Evolutionary conservation across 306 rosid genomes (phyloP).

Genomic region (Fragaria nilgerrensis): DNA sequence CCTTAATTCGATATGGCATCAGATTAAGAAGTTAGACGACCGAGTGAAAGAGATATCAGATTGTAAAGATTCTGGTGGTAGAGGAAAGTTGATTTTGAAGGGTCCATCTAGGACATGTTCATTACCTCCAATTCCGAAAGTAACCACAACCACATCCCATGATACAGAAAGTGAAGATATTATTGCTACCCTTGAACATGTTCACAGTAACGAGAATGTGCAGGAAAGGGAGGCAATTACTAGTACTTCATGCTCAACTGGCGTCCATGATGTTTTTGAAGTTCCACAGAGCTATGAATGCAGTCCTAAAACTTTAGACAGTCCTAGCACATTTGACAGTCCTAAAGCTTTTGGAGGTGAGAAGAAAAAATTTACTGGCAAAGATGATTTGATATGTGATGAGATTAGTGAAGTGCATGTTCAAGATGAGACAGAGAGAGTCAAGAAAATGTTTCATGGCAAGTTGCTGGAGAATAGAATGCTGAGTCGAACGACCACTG

Average conservation of each 20-base stretch:
- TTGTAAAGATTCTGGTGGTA: constrained; percentile 40
- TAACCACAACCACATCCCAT: constrained; percentile 10
- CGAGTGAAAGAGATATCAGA: constrained; percentile 69
- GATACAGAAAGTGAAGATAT: constrained; percentile 24
- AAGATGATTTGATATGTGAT: constrained; percentile 40
- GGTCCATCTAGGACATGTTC: constrained; percentile 45
- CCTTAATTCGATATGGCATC: constrained; percentile 56
- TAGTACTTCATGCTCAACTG: constrained; percentile 33
- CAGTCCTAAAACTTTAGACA: constrained; percentile 27
- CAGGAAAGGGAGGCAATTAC: constrained; percentile 21
- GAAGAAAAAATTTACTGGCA: constrained; percentile 35
- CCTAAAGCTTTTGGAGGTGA: neutral
- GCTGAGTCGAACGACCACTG: constrained; percentile 24
- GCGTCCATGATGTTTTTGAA: constrained; percentile 74
- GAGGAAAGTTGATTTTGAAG: constrained; percentile 32
- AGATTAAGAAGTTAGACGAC: constrained; percentile 56
- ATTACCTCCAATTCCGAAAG: constrained; percentile 42
- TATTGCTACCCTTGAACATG: constrained; percentile 23
- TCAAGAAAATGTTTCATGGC: constrained; percentile 39
- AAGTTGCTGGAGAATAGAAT: constrained; percentile 33
- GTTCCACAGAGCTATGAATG: constrained; percentile 47
- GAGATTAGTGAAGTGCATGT: constrained; percentile 31
- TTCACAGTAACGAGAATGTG: constrained; percentile 13
- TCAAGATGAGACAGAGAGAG: constrained; percentile 36
- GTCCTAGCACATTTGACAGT: constrained; percentile 32